phyloP scores from a whole-genome alignment of 768 basidiomycete genomes.

The Boletus subcaerulescens region DNA sequence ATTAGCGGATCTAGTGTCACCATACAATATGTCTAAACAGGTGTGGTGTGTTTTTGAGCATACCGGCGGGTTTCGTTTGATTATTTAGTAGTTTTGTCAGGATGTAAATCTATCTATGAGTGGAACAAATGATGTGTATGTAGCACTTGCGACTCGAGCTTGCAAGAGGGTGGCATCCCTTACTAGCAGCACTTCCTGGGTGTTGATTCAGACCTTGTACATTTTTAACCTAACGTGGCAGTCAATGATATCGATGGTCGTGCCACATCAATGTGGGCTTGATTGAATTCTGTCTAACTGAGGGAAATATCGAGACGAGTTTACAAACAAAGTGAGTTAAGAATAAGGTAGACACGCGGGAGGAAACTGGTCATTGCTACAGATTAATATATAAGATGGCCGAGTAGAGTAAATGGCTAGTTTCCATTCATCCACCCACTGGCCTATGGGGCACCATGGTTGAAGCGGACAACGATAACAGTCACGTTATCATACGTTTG shows the following conservation, averaged over 20 bases:
- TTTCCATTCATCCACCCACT: constrained; percentile 9
- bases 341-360: neutral
- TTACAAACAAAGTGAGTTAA: constrained; percentile 3
- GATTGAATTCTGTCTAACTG: neutral
- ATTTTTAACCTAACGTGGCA: too few relatives aligned
- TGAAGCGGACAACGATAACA: constrained; percentile 84
- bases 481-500: constrained; percentile 97
- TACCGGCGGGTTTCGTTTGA: too few relatives aligned
- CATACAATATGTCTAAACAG: constrained; percentile 9
- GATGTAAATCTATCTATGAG: too few relatives aligned
- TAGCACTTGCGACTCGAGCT: too few relatives aligned
- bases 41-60: neutral
- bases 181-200: too few relatives aligned
- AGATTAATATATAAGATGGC: constrained; percentile 2
- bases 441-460: constrained; percentile 26
- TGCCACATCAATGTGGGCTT: constrained; percentile 1
- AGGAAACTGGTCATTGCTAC: constrained; percentile 4
- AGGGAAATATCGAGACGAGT: too few relatives aligned
- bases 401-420: neutral
- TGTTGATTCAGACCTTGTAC: too few relatives aligned
- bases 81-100: too few relatives aligned
- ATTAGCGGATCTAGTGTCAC: neutral
- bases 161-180: too few relatives aligned
- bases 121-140: too few relatives aligned
- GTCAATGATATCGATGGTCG: too few relatives aligned